Base-by-base conservation (phyloP, 1,139 yeast species). In the Suhomyces maxii region DNA sequence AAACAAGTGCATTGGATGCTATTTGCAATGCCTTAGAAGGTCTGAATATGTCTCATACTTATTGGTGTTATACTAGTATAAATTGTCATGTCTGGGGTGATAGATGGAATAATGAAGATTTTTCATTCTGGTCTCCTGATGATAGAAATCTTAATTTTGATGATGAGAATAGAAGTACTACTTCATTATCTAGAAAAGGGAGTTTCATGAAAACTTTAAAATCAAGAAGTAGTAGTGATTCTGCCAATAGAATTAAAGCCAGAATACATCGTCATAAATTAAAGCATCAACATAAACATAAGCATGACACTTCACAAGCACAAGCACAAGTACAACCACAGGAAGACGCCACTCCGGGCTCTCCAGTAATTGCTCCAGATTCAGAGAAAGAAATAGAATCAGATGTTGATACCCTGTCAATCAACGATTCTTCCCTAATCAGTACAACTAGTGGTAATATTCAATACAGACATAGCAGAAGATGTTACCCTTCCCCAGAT, bases 101-200 rank as follows among this genome's bases (percentile, higher is more conserved):
- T 64, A 66, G 78, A 35, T 91, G 97, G 96, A 91, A 91, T 60
- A 84, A 89, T 54, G 99, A 91, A 61, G 98, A 91, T 63, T 83
- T 93, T 58, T 87, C 96, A 0, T 81, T 91, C 49, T 90, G 87
- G 87, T 85, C 93, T 3, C 67, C 72, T 5, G 95, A 88, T 51
- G 91, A 86, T 57, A 60, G 75, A 23, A 64, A 66, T 44, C 48
- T 63, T 28, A 59, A 59, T 33, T 49, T 47, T 36, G 60, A 53
- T 9, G 54, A 49, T 8, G 49, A 42, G 3, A 36, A 42, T 6
- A 28, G 38, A 13, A 36, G 46, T 3, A 45, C 36, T 6, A 43
- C 50, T 8, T 12, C 46, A 14, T 36, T 46, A 26, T 47, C 51
- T 28, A 44, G 54, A 39, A 44, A 53, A 26, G 48, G 51, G 26